Evolutionary conservation across 495 filamentous ascomycete species (phyloP).

Genomic region (Schizothecium vesticola): DNA sequence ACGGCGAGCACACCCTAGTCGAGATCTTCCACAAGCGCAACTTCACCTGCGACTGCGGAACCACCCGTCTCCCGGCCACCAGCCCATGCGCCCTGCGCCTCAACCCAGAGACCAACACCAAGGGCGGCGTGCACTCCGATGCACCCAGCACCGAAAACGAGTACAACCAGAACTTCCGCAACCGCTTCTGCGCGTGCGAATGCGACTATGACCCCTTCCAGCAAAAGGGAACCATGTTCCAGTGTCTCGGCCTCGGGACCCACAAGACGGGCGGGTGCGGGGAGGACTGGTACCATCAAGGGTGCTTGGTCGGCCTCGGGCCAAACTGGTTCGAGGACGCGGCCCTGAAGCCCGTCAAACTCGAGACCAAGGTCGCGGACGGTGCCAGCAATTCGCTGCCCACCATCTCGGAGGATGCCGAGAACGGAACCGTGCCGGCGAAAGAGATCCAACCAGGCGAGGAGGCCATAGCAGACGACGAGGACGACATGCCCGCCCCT

Average conservation of each 20-base stretch:
- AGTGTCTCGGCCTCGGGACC: slow-evolving; percentile 83
- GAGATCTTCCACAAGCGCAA: slow-evolving; percentile 95
- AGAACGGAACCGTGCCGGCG: slow-evolving; percentile 26
- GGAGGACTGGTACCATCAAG: slow-evolving; percentile 99
- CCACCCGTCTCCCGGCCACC: slow-evolving; percentile 64
- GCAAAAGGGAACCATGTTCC: slow-evolving; percentile 98
- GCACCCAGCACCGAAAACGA: slow-evolving; percentile 65
- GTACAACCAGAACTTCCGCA: slow-evolving; percentile 93
- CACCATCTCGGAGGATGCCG: background rate
- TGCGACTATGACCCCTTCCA: slow-evolving; percentile 77
- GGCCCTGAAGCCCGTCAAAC: slow-evolving; percentile 30
- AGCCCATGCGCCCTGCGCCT: slow-evolving; percentile 73
- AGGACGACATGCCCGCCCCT: slow-evolving; percentile 55
- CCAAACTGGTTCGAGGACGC: slow-evolving; percentile 49
- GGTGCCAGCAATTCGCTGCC: background rate
- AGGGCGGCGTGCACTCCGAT: slow-evolving; percentile 72
- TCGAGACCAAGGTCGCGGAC: slow-evolving; percentile 19
- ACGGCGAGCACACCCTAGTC: slow-evolving; percentile 89
- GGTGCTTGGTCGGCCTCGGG: slow-evolving; percentile 79
- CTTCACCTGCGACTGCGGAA: slow-evolving; percentile 96
- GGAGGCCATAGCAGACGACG: slow-evolving; percentile 32
- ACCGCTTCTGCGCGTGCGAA: slow-evolving; percentile 85
- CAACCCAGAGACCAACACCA: slow-evolving; percentile 64
- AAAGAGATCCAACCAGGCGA: slow-evolving; percentile 17
- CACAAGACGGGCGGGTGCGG: slow-evolving; percentile 82